Evolutionary conservation across 192 early-diverging fungal species (phyloP).

Genomic region (Umbelopsis sp.): DNA sequence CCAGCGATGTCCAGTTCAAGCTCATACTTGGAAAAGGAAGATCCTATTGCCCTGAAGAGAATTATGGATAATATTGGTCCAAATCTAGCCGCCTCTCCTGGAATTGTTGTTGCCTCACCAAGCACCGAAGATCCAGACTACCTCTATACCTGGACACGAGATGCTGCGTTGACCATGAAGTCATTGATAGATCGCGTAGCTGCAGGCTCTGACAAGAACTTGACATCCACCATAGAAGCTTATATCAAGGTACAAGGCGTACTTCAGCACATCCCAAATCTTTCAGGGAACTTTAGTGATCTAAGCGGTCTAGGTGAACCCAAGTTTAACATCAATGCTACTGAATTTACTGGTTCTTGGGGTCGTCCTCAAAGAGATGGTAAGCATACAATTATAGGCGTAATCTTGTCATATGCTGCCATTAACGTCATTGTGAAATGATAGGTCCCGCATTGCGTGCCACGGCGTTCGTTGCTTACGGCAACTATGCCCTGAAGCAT

Average conservation of each 20-base stretch:
- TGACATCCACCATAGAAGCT: not conserved
- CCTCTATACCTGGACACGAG: constrained; percentile 12
- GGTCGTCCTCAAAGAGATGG: constrained; percentile 60
- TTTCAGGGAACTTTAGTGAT: constrained; percentile 17
- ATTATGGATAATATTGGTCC: constrained; percentile 8
- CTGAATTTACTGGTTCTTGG: constrained; percentile 45
- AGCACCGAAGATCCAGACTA: constrained; percentile 2
- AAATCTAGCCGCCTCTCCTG: not conserved
- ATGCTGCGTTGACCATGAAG: constrained; percentile 10
- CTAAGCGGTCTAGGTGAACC: constrained; percentile 53
- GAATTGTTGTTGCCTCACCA: constrained; percentile 1
- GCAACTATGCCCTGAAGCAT: constrained; percentile 28
- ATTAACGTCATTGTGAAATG: not conserved
- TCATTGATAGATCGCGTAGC: not conserved
- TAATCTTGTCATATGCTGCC: not conserved
- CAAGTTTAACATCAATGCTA: constrained; percentile 54
- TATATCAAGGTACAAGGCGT: constrained; percentile 8
- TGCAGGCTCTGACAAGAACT: not conserved
- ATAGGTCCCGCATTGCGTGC: constrained; percentile 54
- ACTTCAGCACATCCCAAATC: not conserved
- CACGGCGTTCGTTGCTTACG: constrained; percentile 29
- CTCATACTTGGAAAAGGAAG: not conserved
- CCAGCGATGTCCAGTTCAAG: not conserved
- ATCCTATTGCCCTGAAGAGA: not conserved
- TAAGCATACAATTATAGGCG: not conserved